phyloP scores from a whole-genome alignment of 345 rosid species.

The Camelina hispida region DNA sequence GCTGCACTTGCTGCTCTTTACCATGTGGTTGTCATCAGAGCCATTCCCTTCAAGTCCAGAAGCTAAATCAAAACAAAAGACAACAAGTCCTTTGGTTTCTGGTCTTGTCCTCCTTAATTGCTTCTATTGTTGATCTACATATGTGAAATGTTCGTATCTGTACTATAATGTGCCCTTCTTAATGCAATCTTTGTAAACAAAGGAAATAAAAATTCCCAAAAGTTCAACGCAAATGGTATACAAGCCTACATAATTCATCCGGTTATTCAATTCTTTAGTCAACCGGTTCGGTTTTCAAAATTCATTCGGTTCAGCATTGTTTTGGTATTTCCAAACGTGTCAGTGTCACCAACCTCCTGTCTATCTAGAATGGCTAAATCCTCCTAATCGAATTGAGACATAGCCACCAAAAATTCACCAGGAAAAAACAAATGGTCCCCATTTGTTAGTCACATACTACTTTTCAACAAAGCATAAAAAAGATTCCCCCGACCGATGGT shows the following conservation, averaged over 20 bases:
- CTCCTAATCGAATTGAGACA: background rate
- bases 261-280: background rate
- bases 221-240: conserved; percentile 23
- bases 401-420: background rate
- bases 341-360: conserved; percentile 1
- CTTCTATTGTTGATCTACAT: conserved; percentile 21
- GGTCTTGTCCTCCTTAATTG: conserved; percentile 21
- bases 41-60: conserved; percentile 66
- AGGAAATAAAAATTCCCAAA: conserved; percentile 12
- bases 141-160: conserved; percentile 25
- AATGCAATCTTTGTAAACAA: conserved; percentile 31
- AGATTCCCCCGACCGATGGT: conserved; percentile 22
- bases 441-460: background rate
- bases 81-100: conserved; percentile 23
- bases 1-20: conserved; percentile 78
- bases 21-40: conserved; percentile 73
- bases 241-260: background rate
- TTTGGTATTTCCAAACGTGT: background rate
- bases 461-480: background rate
- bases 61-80: conserved; percentile 32
- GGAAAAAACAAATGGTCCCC: background rate
- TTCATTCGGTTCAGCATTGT: background rate
- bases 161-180: conserved; percentile 25
- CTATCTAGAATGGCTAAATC: background rate
- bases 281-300: background rate